phyloP scores from a whole-genome alignment of 352 stramenopile species.

The Phytophthora pluvialis region DNA sequence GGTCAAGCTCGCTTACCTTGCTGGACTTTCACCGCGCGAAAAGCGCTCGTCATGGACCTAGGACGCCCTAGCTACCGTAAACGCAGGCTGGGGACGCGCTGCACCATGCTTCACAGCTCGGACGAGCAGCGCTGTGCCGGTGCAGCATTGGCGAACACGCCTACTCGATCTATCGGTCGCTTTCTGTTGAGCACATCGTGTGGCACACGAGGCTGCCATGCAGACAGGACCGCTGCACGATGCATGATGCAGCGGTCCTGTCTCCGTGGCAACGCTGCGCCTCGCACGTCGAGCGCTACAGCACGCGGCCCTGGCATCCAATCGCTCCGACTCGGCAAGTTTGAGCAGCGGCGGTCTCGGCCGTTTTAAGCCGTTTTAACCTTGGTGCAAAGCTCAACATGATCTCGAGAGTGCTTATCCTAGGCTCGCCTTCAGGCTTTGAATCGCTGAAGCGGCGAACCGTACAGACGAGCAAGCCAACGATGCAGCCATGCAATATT shows the following conservation, averaged over 20 bases:
- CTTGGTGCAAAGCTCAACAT: constrained; percentile 20
- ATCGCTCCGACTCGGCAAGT: constrained; percentile 8
- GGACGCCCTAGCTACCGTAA: too few species aligned
- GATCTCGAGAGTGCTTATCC: constrained; percentile 22
- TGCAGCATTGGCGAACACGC: too few species aligned
- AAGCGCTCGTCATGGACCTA: not conserved
- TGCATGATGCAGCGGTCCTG: constrained; percentile 16
- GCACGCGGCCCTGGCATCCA: constrained; percentile 6
- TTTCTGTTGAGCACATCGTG: constrained; percentile 25
- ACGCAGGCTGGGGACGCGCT: too few species aligned
- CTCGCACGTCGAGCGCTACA: too few species aligned
- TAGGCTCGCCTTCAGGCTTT: constrained; percentile 25
- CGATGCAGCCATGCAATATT: constrained; percentile 25
- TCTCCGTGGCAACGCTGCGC: constrained; percentile 19
- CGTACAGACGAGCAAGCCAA: constrained; percentile 15
- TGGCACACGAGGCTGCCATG: constrained; percentile 5
- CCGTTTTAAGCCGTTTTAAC: constrained; percentile 1
- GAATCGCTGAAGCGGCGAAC: constrained; percentile 19
- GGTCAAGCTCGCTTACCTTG: too few species aligned
- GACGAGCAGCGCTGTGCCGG: too few species aligned
- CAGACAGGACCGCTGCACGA: constrained; percentile 21
- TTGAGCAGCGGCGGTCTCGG: not conserved
- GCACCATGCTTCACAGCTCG: too few species aligned
- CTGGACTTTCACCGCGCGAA: constrained; percentile 1
- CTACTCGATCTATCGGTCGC: not conserved